Evolutionary conservation across 305 asterid species (phyloP), one percentile per base, ranked within the genome.

Genomic region (Fraxinus nigra): DNA sequence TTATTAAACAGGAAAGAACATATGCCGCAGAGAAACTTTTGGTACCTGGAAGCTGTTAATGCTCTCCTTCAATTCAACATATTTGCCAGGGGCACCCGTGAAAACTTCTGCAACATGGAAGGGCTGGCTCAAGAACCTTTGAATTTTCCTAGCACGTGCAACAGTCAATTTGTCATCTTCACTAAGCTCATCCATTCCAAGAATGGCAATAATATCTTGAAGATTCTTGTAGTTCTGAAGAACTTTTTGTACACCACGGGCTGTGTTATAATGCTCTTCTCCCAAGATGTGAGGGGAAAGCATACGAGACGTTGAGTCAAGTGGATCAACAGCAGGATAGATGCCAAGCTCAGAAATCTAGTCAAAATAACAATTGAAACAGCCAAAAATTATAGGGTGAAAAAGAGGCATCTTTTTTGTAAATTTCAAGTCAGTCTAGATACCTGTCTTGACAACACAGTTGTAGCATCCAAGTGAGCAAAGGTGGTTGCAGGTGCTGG

Each of bases 51-150:
- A 95, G 84, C 99, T 92, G 85, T 56, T 54, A 54, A 95, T 89
- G 81, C 99, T 92, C 89, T 95, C 99, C 93, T 95, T 93, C 91
- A 95, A 83, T 84, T 95, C 99, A 3, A 95, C 99, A 75, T 95
- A 95, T 80, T 95, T 95, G 10, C 98, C 99, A 18, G 98, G 94
- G 78, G 98, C 98, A 85, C 99, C 99, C 0, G 99, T 95, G 92
- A 95, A 95, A 72, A 95, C 99, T 89, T 95, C 99, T 8, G 99
- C 99, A 37, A 95, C 99, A 84, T 95, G 99, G 97, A 95, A 95
- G 51, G 99, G 99, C 89, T 95, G 99, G 90, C 99, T 95, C 90
- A 95, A 86, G 85, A 92, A 95, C 72, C 94, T 79, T 77, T 88
- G 94, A 77, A 95, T 95, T 59, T 95, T 95, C 84, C 99, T 97